Base-by-base conservation (phyloP, 192 early-diverging fungal genomes). In the Dissophora globulifera region DNA sequence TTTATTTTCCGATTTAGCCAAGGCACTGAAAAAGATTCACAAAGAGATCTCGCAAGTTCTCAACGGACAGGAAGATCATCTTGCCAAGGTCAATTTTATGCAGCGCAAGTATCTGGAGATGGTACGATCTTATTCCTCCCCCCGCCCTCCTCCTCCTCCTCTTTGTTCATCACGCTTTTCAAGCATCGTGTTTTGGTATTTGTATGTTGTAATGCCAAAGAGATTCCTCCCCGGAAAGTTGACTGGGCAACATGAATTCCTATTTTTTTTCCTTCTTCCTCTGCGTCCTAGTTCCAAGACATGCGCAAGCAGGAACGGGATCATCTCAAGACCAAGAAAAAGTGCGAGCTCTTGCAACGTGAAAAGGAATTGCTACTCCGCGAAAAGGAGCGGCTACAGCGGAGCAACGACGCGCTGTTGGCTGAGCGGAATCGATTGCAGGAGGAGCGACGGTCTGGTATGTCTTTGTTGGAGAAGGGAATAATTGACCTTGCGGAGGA, bases 231-330 rank as follows among this genome's bases (percentile, higher is more conserved):
- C n/a, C n/a, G n/a, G n/a, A n/a, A n/a, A n/a, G n/a, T n/a, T n/a
- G n/a, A n/a, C n/a, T n/a, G n/a, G n/a, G n/a, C n/a, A 2, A 35
- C 13, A 4, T 11, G 4, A 16, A 27, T 48, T 38, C 38, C 19
- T 2, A 40, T 50, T 42, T 57, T n/a, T 40, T 51, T 1, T 26
- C 47, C 1, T 11, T 51, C 16, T 13, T 40, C 8, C 32, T 31
- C 26, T 3, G 16, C 19, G 26, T 17, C n/a, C 19, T 63, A 88
- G 86, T 86, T 87, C 62, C 84, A 89, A 57, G 81, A 83, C 25
- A 79, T 83, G 78, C 86, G 86, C 50, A 76, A 85, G 11, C 76
- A 88, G 62, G 86, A 88, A 49, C 68, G 84, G 29, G 87, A 89
- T 12, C 57, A 78, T 16, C 62, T 43, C 12, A 83, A 78, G 53